Percentiles rank a stretch among this genome's conserved stretches.
Evolutionary conservation across 495 filamentous ascomycete genomes (phyloP).

Genomic region (Lepidopterella palustris): DNA sequence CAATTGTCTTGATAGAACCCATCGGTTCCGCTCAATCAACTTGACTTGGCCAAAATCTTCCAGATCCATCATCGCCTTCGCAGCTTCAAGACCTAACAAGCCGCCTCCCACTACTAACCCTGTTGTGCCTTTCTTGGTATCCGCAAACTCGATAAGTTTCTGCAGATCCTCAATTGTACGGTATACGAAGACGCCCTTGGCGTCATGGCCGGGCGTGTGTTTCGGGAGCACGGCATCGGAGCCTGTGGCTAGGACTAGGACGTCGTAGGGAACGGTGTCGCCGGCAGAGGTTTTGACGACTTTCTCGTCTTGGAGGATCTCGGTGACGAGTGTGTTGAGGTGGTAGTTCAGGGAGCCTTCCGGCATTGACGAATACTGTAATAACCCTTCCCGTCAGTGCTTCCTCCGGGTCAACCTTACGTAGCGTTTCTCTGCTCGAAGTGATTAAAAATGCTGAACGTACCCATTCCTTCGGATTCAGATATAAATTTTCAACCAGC

Average conservation of each 20-base stretch:
- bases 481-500: constrained; percentile 80
- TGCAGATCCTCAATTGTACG: constrained; percentile 82
- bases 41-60: constrained; percentile 70
- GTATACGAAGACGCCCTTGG: constrained; percentile 91
- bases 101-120: constrained; percentile 89
- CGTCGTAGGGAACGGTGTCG: constrained; percentile 70
- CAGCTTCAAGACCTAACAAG: constrained; percentile 83
- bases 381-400: neutral
- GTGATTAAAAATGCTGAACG: constrained; percentile 23
- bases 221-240: constrained; percentile 81
- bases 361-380: constrained; percentile 50
- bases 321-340: constrained; percentile 71
- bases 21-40: constrained; percentile 81
- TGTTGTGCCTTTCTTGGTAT: constrained; percentile 56
- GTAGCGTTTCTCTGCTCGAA: neutral
- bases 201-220: constrained; percentile 77
- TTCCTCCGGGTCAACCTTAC: too few relatives aligned
- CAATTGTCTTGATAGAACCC: constrained; percentile 82
- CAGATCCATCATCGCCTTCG: constrained; percentile 91
- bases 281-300: constrained; percentile 65
- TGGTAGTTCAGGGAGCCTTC: constrained; percentile 72
- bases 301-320: constrained; percentile 59
- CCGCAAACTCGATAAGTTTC: constrained; percentile 68
- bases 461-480: constrained; percentile 88
- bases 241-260: constrained; percentile 85